phyloP scores from a whole-genome alignment of 1,139 yeast genomes.

The Suhomyces choctaworum region DNA sequence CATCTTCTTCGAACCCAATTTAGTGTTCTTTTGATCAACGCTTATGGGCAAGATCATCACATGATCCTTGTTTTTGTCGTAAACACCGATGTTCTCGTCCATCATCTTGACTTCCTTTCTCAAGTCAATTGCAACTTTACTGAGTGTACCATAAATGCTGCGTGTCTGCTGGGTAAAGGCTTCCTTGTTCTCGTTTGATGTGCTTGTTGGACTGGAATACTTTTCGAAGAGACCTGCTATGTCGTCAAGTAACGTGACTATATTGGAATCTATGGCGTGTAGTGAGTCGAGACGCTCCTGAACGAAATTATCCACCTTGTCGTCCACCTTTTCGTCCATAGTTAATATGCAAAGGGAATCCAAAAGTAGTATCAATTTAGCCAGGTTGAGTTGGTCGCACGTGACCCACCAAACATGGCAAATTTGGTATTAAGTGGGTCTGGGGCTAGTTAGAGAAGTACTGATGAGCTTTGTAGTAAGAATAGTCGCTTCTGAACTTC shows the following conservation, averaged over 20 bases:
- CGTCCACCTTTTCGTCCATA: too few species aligned
- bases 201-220: slow-evolving; percentile 27
- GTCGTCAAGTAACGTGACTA: slow-evolving; percentile 46
- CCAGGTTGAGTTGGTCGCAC: too few species aligned
- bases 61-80: slow-evolving; percentile 44
- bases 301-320: slow-evolving; percentile 32
- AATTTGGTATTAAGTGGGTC: too few species aligned
- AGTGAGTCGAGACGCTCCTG: slow-evolving; percentile 48
- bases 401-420: too few species aligned
- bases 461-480: too few species aligned
- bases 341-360: too few species aligned
- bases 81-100: slow-evolving; percentile 58
- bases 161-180: slow-evolving; percentile 31
- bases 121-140: slow-evolving; percentile 48
- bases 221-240: slow-evolving; percentile 42
- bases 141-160: slow-evolving; percentile 33
- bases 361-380: too few species aligned
- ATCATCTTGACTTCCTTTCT: slow-evolving; percentile 58
- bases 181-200: slow-evolving; percentile 17
- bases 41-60: slow-evolving; percentile 59
- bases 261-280: slow-evolving; percentile 42
- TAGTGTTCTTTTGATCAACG: slow-evolving; percentile 63
- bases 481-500: too few species aligned
- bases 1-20: slow-evolving; percentile 53
- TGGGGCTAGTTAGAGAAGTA: too few species aligned